phyloP scores from a whole-genome alignment of 371 early-diverging fungal genomes.

The Haplosporangium sp. region DNA sequence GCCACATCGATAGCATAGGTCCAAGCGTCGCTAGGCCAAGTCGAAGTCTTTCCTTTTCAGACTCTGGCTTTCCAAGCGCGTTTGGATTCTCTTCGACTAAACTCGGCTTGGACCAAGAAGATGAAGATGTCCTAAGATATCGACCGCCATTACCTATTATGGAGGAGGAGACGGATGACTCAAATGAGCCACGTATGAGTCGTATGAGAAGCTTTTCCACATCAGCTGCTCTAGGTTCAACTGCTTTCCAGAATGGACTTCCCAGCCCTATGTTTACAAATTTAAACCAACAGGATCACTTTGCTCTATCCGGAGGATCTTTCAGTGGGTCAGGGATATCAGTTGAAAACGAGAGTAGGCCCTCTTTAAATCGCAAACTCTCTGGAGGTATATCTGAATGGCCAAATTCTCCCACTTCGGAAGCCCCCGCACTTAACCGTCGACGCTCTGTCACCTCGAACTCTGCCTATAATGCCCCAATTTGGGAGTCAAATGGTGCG shows the following conservation, averaged over 20 bases:
- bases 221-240: conserved; percentile 34
- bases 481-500: conserved; percentile 37
- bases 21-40: conserved; percentile 11
- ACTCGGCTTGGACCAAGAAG: conserved; percentile 21
- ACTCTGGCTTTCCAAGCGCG: conserved; percentile 27
- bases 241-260: conserved; percentile 15
- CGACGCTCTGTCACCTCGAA: conserved; percentile 39
- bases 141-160: conserved; percentile 44
- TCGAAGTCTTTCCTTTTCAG: conserved; percentile 45
- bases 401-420: conserved; percentile 10
- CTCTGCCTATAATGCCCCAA: conserved; percentile 18
- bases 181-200: conserved; percentile 25
- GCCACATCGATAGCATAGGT: background rate
- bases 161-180: conserved; percentile 48
- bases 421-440: conserved; percentile 13
- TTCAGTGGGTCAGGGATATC: conserved; percentile 6
- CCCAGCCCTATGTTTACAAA: conserved; percentile 3
- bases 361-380: conserved; percentile 13
- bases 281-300: conserved; percentile 12
- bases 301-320: conserved; percentile 1
- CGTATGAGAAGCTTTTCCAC: conserved; percentile 47
- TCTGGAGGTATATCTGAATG: conserved; percentile 27
- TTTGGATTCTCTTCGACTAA: conserved; percentile 19
- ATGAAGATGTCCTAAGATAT: conserved; percentile 34
- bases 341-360: conserved; percentile 6